phyloP scores from a whole-genome alignment of 2,329 filamentous ascomycete species.

The Huntiella savannae region DNA sequence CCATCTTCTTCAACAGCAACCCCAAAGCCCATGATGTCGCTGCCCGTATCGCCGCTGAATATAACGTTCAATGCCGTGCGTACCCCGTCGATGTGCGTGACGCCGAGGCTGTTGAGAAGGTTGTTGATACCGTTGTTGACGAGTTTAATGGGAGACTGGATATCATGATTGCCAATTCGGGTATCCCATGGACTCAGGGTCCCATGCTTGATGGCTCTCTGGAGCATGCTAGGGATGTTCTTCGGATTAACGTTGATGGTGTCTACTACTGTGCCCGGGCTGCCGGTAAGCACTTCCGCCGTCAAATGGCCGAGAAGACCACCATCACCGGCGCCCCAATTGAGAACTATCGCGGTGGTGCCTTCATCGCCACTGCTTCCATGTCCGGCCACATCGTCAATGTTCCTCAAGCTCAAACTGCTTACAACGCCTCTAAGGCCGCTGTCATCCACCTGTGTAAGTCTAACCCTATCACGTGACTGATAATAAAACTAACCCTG shows the following conservation, averaged over 20 bases:
- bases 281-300: constrained; percentile 48
- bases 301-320: constrained; percentile 49
- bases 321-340: constrained; percentile 42
- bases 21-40: constrained; percentile 15
- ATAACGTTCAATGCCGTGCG: constrained; percentile 44
- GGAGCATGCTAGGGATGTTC: constrained; percentile 46
- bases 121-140: neutral
- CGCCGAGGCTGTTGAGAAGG: constrained; percentile 25
- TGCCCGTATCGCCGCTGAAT: constrained; percentile 15
- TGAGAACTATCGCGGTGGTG: constrained; percentile 41
- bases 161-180: constrained; percentile 39
- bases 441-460: constrained; percentile 38
- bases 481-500: neutral
- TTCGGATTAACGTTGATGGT: constrained; percentile 54
- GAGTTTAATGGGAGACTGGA: constrained; percentile 21
- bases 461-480: constrained; percentile 11
- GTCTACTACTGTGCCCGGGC: constrained; percentile 60
- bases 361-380: constrained; percentile 59
- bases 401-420: constrained; percentile 53
- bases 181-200: constrained; percentile 48
- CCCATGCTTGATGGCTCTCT: constrained; percentile 45
- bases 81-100: constrained; percentile 35
- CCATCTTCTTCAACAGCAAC: constrained; percentile 19
- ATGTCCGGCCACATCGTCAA: constrained; percentile 68
- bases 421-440: constrained; percentile 57